Evolutionary conservation across 768 basidiomycete species (phyloP), one percentile per base, ranked within the genome.

Genomic region (Phlebiopsis gigantea): DNA sequence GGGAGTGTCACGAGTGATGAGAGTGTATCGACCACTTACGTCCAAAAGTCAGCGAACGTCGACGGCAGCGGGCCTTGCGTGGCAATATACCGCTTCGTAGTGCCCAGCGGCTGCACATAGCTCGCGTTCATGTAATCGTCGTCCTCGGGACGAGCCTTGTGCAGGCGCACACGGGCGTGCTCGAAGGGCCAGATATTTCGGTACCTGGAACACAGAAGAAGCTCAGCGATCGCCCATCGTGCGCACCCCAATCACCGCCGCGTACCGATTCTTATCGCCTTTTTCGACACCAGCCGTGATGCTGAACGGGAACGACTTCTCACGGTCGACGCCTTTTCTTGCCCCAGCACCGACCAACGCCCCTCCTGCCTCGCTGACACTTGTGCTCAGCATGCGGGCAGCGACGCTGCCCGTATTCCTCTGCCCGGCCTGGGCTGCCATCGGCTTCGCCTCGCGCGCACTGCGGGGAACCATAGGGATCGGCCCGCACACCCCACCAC

Each of bases 141-240:
- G 42, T 80, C 67, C 12, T 66, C 64, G n/a, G 66, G 62, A 29
- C 56, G 61, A 17, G 49, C 24, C 55, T 64, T 64, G 29, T 78
- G 74, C 52, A 98, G 75, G 46, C 87, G 79, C 4, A 98, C 94
- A 39, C 96, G 86, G 21, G 95, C 88, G 65, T 95, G 93, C 66
- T 96, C 94, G 61, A 94, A 98, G 0, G 96, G 96, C 92, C 94
- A 98, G 56, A 98, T 97, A 68, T 98, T 89, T 57, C 88, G 87
- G 73, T 97, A 98, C 60, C 93, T 93, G 47, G 39, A 22, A 25
- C 30, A 53, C 42, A 31, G 21, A 46, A 42, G 12, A 55, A 52
- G 29, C 19, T 44, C 42, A 26, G 19, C 25, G 46, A 31, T 52
- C 28, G 12, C 25, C 25, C n/a, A n/a, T n/a, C n/a, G n/a, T n/a